A percentile compares a stretch with the other conserved stretches of the same genome.
Conservation (phyloP, 768 basidiomycete species). For the Pulveroboletus sp. region DNA sequence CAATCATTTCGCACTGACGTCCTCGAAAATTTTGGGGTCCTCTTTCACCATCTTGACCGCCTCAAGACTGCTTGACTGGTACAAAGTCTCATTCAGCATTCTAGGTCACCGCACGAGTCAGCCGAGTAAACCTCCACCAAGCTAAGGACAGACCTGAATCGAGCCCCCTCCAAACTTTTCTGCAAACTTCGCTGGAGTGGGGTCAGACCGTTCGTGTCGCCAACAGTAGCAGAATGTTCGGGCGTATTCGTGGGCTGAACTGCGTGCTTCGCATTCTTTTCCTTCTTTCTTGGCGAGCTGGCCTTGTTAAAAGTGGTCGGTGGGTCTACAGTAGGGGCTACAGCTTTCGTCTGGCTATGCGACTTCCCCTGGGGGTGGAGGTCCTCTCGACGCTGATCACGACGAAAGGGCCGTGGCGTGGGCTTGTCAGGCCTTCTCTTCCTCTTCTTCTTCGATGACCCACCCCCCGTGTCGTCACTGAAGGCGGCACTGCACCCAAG, state of each 20-base stretch:
- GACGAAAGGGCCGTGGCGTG: constrained; percentile 2
- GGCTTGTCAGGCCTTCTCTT: constrained; percentile 4
- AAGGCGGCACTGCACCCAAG: constrained; percentile 37
- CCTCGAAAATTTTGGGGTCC: constrained; percentile 75
- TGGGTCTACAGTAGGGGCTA: constrained; percentile 10
- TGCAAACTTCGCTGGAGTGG: constrained; percentile 74
- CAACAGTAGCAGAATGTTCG: constrained; percentile 10
- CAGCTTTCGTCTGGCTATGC: constrained; percentile 4
- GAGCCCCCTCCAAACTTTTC: constrained; percentile 77
- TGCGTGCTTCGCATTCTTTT: constrained; percentile 17
- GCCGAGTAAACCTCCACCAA: neutral
- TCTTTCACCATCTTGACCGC: constrained; percentile 80
- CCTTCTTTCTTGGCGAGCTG: constrained; percentile 10
- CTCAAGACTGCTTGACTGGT: constrained; percentile 75
- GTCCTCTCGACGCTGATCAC: constrained; percentile 4
- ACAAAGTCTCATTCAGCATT: constrained; percentile 88
- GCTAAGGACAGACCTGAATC: constrained; percentile 57
- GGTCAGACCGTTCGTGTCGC: constrained; percentile 44
- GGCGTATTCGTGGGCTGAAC: constrained; percentile 19
- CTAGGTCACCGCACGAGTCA: constrained; percentile 35
- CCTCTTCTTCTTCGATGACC: constrained; percentile 19
- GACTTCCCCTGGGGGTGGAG: constrained; percentile 1
- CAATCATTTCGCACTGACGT: constrained; percentile 45
- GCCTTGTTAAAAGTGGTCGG: constrained; percentile 1
- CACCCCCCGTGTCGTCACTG: constrained; percentile 21